These are phyloP conservation scores for Chrysanthemum lavandulifolium DNA, from an alignment of 129 eudicot genomes.

Conservation along the genomic window DNA sequence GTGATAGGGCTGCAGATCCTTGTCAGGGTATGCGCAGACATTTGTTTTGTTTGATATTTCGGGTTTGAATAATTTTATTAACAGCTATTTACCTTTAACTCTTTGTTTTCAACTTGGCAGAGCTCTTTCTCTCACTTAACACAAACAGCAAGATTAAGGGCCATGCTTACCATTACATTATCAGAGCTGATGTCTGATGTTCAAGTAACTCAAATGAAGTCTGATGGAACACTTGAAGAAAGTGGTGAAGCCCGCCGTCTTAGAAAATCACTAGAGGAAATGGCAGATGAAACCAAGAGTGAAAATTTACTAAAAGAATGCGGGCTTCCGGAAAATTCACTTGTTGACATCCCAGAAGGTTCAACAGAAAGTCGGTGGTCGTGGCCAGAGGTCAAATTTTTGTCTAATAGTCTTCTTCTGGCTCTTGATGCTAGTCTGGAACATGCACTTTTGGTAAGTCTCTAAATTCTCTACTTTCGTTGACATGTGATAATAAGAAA, in stretches of 20 bases:
- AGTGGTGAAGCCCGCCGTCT: slow-evolving; percentile 96
- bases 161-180: slow-evolving; percentile 88
- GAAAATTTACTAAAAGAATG: slow-evolving; percentile 50
- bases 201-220: slow-evolving; percentile 92
- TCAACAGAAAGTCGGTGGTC: slow-evolving; percentile 74
- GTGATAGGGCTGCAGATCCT: slow-evolving; percentile 96
- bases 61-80: not conserved
- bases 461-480: slow-evolving; percentile 2
- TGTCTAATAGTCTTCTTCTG: slow-evolving; percentile 72
- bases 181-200: slow-evolving; percentile 99
- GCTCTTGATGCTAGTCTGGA: slow-evolving; percentile 99
- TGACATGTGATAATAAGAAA: not conserved
- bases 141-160: slow-evolving; percentile 90
- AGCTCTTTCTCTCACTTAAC: slow-evolving; percentile 85
- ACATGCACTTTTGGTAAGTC: slow-evolving; percentile 88
- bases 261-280: slow-evolving; percentile 85
- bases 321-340: slow-evolving; percentile 64
- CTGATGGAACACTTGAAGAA: slow-evolving; percentile 99
- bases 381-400: slow-evolving; percentile 82
- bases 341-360: slow-evolving; percentile 52
- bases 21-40: slow-evolving; percentile 58
- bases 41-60: slow-evolving; percentile 1
- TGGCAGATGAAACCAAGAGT: slow-evolving; percentile 83
- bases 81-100: slow-evolving; percentile 12
- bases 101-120: slow-evolving; percentile 42